Percentiles rank a stretch among this genome's conserved stretches.
phyloP scores from a whole-genome alignment of 176 grass and related monocot genomes.

The Carex kokanica region DNA sequence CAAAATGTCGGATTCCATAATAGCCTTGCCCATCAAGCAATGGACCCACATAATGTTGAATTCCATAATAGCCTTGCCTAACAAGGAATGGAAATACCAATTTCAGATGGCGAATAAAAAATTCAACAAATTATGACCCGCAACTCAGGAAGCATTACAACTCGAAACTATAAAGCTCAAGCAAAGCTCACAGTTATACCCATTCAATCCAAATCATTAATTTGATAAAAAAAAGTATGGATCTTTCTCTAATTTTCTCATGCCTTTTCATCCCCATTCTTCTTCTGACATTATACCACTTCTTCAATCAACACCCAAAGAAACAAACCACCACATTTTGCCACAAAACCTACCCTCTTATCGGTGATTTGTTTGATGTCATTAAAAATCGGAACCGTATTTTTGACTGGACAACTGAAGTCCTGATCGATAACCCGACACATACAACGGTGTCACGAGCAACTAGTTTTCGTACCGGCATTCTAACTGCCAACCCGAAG shows the following conservation, averaged over 20 bases:
- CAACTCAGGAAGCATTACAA: too few relatives aligned
- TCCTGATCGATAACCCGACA: conserved; percentile 25
- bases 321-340: conserved; percentile 21
- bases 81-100: too few relatives aligned
- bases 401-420: conserved; percentile 44
- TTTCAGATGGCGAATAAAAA: too few relatives aligned
- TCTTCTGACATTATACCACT: conserved; percentile 21
- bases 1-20: background rate
- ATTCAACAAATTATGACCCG: background rate
- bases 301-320: background rate
- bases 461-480: background rate
- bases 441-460: background rate
- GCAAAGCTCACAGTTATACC: background rate
- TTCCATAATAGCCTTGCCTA: too few relatives aligned
- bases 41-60: too few relatives aligned
- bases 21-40: background rate
- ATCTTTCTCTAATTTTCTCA: conserved; percentile 18
- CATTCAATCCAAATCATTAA: background rate
- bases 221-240: conserved; percentile 26
- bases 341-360: conserved; percentile 36
- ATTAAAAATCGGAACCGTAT: conserved; percentile 48
- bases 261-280: conserved; percentile 9
- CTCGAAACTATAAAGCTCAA: background rate
- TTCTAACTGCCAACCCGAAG: conserved; percentile 46
- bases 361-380: conserved; percentile 42